A percentile compares a stretch with the other conserved stretches of the same genome.
phyloP scores from a whole-genome alignment of 2,329 filamentous ascomycete species.

The Neopestalotiopsis clavispora region DNA sequence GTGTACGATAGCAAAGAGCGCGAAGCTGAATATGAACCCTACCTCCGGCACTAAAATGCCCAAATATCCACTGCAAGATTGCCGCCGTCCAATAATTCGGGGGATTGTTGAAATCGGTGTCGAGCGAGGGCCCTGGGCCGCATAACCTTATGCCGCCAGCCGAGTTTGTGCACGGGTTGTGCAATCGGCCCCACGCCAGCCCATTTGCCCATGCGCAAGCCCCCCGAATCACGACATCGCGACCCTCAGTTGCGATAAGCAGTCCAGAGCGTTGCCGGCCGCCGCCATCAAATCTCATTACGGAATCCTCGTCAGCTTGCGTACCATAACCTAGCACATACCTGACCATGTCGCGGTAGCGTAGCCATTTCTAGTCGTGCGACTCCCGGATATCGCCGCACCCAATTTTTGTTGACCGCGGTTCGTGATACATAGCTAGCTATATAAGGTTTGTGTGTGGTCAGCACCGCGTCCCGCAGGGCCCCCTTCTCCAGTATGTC shows the following conservation, averaged over 20 bases:
- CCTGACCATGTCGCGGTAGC: conserved; percentile 6
- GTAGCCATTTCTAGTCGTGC: not conserved
- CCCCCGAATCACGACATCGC: conserved; percentile 9
- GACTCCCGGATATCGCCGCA: conserved; percentile 2
- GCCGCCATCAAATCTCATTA: conserved; percentile 6
- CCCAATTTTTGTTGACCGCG: not conserved
- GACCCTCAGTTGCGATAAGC: conserved; percentile 10
- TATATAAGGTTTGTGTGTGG: conserved; percentile 10
- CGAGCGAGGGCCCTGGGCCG: not conserved
- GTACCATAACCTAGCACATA: not conserved
- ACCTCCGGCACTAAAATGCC: not conserved
- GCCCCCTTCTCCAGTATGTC: not conserved
- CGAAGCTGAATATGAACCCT: conserved; percentile 13
- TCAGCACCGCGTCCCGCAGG: not conserved
- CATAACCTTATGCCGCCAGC: not conserved
- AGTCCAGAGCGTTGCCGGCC: conserved; percentile 5
- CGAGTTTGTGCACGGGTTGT: not conserved
- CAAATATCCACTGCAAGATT: conserved; percentile 4
- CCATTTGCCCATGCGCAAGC: not conserved
- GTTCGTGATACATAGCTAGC: not conserved
- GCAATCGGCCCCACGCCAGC: not conserved
- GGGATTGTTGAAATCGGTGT: conserved; percentile 5
- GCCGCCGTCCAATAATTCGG: conserved; percentile 5
- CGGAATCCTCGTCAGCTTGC: conserved; percentile 11
- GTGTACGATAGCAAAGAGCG: not conserved